Conservation (phyloP, 805 yeast species). For the Ogataea degrootiae region DNA sequence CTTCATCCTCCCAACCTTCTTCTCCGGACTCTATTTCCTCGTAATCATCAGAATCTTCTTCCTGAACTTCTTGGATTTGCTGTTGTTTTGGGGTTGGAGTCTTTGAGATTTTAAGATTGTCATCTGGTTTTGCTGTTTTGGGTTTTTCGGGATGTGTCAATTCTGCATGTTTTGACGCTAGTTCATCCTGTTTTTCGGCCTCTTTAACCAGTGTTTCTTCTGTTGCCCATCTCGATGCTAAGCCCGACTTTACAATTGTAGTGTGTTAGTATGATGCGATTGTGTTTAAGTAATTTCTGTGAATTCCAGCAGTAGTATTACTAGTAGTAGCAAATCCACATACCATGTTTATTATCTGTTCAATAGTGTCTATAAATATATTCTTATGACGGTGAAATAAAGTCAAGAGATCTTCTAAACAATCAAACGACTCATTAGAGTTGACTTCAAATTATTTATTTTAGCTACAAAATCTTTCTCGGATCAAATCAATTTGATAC, state of each 20-base stretch:
- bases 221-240: slow-evolving; percentile 31
- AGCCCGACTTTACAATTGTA: slow-evolving; percentile 9
- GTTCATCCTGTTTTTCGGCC: slow-evolving; percentile 19
- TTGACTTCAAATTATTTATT: too few species aligned
- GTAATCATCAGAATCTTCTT: slow-evolving; percentile 2
- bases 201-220: slow-evolving; percentile 22
- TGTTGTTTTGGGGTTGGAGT: neutral
- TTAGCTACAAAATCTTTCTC: too few species aligned
- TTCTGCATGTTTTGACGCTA: neutral
- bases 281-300: neutral
- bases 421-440: too few species aligned
- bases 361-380: too few species aligned
- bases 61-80: neutral
- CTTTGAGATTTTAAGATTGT: neutral
- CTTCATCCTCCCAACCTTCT: slow-evolving; percentile 1
- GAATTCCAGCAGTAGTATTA: too few species aligned
- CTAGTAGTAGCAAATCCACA: too few species aligned
- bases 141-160: neutral
- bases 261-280: neutral
- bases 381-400: too few species aligned
- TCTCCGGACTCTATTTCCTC: slow-evolving; percentile 2
- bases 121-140: slow-evolving; percentile 2
- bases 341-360: too few species aligned
- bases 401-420: too few species aligned
- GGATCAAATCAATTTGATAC: too few species aligned